Conservation (phyloP, 208 protist species). For the Naegleria lovaniensis region DNA sequence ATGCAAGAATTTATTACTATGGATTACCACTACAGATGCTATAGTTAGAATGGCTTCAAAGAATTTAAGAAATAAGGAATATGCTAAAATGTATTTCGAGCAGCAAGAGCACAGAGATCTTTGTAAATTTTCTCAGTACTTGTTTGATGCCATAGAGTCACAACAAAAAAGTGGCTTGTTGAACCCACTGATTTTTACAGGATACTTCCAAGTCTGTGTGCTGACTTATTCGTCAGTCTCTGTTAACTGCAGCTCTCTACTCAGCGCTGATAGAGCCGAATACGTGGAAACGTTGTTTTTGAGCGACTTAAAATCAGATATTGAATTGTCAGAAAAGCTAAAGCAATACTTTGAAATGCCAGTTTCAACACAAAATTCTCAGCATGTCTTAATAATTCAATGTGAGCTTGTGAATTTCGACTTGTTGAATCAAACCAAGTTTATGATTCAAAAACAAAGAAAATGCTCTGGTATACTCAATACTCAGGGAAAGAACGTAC, state of each 20-base stretch:
- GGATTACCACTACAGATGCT: conserved; percentile 15
- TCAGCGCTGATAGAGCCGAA: background rate
- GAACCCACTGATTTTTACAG: background rate
- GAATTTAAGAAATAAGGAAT: background rate
- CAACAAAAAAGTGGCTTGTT: background rate
- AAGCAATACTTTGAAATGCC: background rate
- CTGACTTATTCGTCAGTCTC: background rate
- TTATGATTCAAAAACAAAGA: background rate
- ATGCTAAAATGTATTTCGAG: background rate
- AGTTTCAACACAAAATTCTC: background rate
- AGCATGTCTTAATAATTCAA: background rate
- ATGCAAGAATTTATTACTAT: background rate
- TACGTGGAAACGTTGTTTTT: background rate
- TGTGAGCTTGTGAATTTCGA: background rate
- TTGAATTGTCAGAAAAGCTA: background rate
- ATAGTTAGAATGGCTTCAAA: background rate
- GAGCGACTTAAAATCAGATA: conserved; percentile 1
- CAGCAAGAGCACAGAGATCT: background rate
- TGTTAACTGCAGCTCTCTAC: background rate
- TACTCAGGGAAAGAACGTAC: background rate
- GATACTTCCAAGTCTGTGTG: background rate
- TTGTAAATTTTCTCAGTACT: background rate
- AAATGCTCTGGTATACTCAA: background rate
- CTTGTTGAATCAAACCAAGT: background rate
- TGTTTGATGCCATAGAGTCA: background rate